Percentiles rank a stretch among this genome's conserved stretches.
Conservation (phyloP, 305 asterid species). For the Ajuga reptans region DNA sequence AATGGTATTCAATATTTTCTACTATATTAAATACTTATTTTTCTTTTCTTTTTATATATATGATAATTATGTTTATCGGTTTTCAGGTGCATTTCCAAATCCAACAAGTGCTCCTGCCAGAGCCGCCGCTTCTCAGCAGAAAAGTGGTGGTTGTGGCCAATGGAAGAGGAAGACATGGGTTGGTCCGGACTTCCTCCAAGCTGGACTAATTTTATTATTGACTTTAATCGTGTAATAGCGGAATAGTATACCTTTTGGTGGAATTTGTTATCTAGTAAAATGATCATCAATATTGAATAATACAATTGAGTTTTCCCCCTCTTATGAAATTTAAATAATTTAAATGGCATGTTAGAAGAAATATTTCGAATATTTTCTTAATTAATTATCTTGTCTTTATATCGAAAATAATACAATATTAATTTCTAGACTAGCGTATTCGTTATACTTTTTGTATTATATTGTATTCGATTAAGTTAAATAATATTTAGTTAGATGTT, state of each 20-base stretch:
- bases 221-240: conserved; percentile 8
- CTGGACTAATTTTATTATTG: conserved; percentile 20
- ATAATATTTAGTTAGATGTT: too few species aligned
- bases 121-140: conserved; percentile 16
- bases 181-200: conserved; percentile 12
- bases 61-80: neutral
- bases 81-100: conserved; percentile 14
- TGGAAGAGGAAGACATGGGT: conserved; percentile 13
- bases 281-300: neutral
- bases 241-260: neutral
- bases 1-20: conserved; percentile 25
- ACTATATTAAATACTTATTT: neutral
- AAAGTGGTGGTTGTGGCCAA: conserved; percentile 20
- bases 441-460: too few species aligned
- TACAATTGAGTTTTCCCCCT: too few species aligned
- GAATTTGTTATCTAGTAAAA: neutral
- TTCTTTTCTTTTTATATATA: neutral
- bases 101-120: conserved; percentile 23
- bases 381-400: too few species aligned
- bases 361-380: too few species aligned
- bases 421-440: too few species aligned
- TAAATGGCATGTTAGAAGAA: neutral
- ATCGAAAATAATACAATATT: too few species aligned
- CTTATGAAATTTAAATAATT: too few species aligned
- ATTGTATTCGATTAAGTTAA: too few species aligned